Base-by-base conservation (phyloP, 1,284 basidiomycete genomes). In the Marasmius fiardii region DNA sequence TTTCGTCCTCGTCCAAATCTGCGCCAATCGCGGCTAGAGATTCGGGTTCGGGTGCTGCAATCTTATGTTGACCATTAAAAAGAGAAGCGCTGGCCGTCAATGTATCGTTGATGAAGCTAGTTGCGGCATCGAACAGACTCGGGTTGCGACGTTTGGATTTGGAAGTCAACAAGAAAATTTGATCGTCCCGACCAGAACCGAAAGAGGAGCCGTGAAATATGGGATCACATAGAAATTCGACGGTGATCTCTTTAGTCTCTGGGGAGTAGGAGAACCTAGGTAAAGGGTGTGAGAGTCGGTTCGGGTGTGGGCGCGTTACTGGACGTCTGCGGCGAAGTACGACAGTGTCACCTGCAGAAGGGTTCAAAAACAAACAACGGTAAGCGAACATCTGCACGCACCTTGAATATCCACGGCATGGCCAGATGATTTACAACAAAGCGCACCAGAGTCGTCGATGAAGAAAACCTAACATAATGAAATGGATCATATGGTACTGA, bases 401-500 rank as follows among this genome's bases (percentile, higher is more conserved):
- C 89, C 79, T 75, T 91, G 81, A 34, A 92, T 68, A 64, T 92
- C 90, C 43, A 92, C 73, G 8, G 89, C 90, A 71, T 92, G 90
- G 1, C 90, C 90, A n/a, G 88, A 82, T 8, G 81, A 79, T 60
- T 85, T 79, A 5, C 88, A 90, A 65, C 88, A 92, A 41, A 92
- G 68, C 11, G 82, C 82, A 18, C 90, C 90, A 11, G 81, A 79
- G 4, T 80, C 79, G 67, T 92, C 90, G 51, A 92, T 80, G 72
- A 88, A 92, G 71, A 91, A 92, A 20, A 92, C 85, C 88, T 88
- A 56, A 14, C 47, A n/a, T n/a, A n/a, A n/a, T n/a, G n/a, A 39
- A 31, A 43, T 10, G 20, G 39, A 6, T 28, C 39, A 24, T 44
- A 35, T 48, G 45, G 49, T 31, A 52, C 53, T 43, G 59, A 5